Conservation (phyloP, 202 grass and related monocot species). For the Cymbopogon flexuosus region DNA sequence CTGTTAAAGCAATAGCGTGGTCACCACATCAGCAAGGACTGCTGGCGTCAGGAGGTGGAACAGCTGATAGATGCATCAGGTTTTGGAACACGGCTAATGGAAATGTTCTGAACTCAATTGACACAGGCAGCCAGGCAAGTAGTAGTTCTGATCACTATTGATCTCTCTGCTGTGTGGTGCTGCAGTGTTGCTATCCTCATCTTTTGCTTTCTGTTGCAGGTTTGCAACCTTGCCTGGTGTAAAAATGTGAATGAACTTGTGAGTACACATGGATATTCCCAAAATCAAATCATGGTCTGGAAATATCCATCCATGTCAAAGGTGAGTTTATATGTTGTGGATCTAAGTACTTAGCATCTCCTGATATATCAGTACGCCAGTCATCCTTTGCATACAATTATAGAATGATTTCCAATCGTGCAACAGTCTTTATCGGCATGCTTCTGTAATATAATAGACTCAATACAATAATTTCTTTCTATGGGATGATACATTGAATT, state of each 20-base stretch:
- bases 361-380: background rate
- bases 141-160: background rate
- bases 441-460: background rate
- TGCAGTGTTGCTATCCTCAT: background rate
- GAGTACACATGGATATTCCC: conserved; percentile 94
- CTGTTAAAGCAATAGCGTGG: conserved; percentile 94
- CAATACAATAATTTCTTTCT: conserved; percentile 3
- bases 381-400: background rate
- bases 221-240: conserved; percentile 95
- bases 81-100: conserved; percentile 91
- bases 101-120: conserved; percentile 77
- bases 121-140: conserved; percentile 86
- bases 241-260: conserved; percentile 95
- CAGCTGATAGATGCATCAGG: conserved; percentile 81
- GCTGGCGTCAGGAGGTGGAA: conserved; percentile 88
- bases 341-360: background rate
- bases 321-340: conserved; percentile 32
- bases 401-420: background rate
- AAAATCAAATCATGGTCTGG: conserved; percentile 99
- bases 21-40: conserved; percentile 87
- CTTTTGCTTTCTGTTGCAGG: conserved; percentile 39
- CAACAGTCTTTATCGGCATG: background rate
- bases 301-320: conserved; percentile 92
- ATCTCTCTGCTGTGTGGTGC: background rate
- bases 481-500: background rate